These are phyloP conservation scores for Scutellaria galericulata DNA, from an alignment of 257 asterid species.

Conservation along the genomic window DNA sequence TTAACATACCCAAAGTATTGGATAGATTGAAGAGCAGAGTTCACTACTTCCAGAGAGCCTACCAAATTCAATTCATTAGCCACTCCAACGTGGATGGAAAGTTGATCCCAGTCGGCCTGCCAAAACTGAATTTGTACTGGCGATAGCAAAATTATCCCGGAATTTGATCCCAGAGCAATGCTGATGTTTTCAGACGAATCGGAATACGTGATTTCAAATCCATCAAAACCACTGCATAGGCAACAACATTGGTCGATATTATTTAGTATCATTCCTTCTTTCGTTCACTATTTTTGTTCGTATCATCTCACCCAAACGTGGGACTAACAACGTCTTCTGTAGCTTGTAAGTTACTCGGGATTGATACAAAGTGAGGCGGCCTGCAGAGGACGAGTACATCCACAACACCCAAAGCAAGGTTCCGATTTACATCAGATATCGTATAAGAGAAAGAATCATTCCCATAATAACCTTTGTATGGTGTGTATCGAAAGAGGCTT, in stretches of 20 bases:
- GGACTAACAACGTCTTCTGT: conserved; percentile 78
- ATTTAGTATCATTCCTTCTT: neutral
- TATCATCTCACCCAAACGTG: conserved; percentile 62
- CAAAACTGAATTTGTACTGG: conserved; percentile 70
- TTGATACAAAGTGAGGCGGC: conserved; percentile 76
- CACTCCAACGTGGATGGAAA: conserved; percentile 41
- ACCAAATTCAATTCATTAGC: conserved; percentile 52
- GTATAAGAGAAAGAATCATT: conserved; percentile 72
- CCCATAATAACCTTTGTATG: conserved; percentile 74
- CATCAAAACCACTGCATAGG: conserved; percentile 79
- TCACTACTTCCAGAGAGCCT: conserved; percentile 68
- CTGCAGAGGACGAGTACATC: conserved; percentile 64
- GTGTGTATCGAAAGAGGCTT: conserved; percentile 73
- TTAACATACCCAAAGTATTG: conserved; percentile 71
- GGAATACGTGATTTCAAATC: conserved; percentile 73
- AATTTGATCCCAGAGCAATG: conserved; percentile 58
- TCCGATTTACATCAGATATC: conserved; percentile 69
- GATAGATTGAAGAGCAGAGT: conserved; percentile 74
- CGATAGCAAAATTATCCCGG: conserved; percentile 63
- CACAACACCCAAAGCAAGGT: conserved; percentile 74
- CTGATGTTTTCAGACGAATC: conserved; percentile 64
- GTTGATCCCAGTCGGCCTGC: conserved; percentile 60
- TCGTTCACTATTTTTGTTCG: neutral
- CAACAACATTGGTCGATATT: conserved; percentile 7
- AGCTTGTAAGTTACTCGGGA: conserved; percentile 71